phyloP scores from a whole-genome alignment of 1,139 yeast species.

The Protomyces macrosporus region DNA sequence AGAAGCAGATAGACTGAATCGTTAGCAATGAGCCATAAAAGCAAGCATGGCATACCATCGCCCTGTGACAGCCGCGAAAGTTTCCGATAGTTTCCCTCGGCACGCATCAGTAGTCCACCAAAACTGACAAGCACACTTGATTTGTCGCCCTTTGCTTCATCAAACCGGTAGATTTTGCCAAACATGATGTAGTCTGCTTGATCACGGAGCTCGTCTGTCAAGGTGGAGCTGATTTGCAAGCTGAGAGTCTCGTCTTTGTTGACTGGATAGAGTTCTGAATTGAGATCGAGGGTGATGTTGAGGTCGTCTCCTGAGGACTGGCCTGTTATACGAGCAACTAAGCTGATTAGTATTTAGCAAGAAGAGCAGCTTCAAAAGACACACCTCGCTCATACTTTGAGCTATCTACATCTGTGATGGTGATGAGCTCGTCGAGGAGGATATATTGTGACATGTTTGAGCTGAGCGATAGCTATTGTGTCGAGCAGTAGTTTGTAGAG shows the following conservation, averaged over 20 bases:
- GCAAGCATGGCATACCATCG: slow-evolving; percentile 40
- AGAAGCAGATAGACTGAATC: slow-evolving; percentile 66
- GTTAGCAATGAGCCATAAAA: neutral
- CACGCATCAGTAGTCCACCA: slow-evolving; percentile 89
- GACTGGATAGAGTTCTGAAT: slow-evolving; percentile 88
- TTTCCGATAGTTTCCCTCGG: slow-evolving; percentile 92
- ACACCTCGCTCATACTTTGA: slow-evolving; percentile 74
- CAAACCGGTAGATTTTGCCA: slow-evolving; percentile 96
- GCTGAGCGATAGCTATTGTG: neutral
- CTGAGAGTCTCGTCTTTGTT: slow-evolving; percentile 72
- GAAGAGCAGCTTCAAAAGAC: too few species aligned
- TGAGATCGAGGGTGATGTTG: slow-evolving; percentile 82
- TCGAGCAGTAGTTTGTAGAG: neutral
- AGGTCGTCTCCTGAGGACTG: slow-evolving; percentile 79
- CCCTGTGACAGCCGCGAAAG: slow-evolving; percentile 88
- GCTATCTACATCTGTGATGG: slow-evolving; percentile 75
- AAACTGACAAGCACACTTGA: slow-evolving; percentile 77
- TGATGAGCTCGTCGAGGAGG: slow-evolving; percentile 89
- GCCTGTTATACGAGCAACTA: slow-evolving; percentile 80
- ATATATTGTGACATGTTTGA: slow-evolving; percentile 42
- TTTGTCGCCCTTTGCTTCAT: slow-evolving; percentile 67
- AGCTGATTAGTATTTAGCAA: neutral
- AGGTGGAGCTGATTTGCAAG: slow-evolving; percentile 76
- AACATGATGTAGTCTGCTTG: slow-evolving; percentile 98
- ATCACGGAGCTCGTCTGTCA: slow-evolving; percentile 71